Conservation (phyloP, 2,329 filamentous ascomycete species). For the Plectosphaerella cucumerina region DNA sequence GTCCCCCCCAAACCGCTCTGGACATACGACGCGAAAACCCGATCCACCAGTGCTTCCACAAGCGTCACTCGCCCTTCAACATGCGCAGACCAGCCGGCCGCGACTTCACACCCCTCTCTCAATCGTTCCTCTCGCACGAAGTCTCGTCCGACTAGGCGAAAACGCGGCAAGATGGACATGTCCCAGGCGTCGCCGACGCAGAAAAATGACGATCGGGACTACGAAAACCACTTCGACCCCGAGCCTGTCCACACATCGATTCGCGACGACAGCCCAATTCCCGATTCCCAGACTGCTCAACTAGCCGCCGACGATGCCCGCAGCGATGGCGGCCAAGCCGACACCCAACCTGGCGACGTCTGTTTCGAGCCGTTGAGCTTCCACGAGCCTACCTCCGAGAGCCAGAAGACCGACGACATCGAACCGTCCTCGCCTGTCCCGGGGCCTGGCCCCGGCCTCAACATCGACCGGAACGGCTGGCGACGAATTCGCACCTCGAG, state of each 20-base stretch:
- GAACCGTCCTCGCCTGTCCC: conserved; percentile 28
- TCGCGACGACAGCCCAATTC: conserved; percentile 13
- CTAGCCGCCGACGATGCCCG: conserved; percentile 7
- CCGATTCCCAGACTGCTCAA: not conserved
- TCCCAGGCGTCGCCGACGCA: conserved; percentile 53
- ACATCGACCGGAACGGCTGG: conserved; percentile 34
- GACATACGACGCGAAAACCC: too few species aligned
- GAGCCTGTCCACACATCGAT: too few species aligned
- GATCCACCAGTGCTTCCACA: not conserved
- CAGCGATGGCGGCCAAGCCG: conserved; percentile 26
- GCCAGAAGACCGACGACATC: not conserved
- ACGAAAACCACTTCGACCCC: conserved; percentile 29
- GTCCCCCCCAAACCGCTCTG: not conserved
- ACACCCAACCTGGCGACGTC: conserved; percentile 47
- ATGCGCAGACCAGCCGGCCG: not conserved
- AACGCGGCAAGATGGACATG: conserved; percentile 34
- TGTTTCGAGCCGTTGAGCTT: conserved; percentile 35
- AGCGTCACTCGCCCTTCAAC: not conserved
- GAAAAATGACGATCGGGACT: conserved; percentile 52
- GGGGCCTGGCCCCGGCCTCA: conserved; percentile 24
- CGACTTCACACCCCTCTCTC: not conserved
- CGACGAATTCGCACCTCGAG: conserved; percentile 27
- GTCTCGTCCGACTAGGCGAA: not conserved
- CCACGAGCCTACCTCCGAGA: not conserved
- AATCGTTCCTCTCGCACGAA: not conserved